Evolutionary conservation across 306 rosid genomes (phyloP).

Genomic region (Adenanthera pavonina): DNA sequence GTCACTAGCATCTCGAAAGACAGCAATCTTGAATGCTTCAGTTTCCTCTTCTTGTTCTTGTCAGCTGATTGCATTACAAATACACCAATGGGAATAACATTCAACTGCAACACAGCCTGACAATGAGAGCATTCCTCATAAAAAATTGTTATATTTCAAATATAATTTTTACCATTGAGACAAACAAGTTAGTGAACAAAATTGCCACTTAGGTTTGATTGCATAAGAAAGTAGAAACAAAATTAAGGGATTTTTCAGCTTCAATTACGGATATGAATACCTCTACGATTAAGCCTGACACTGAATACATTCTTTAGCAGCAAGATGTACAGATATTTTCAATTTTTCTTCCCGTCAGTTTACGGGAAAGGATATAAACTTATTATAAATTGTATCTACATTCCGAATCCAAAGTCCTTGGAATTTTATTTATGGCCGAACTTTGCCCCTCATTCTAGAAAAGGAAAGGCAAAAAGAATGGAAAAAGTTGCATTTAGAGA

Average conservation of each 20-base stretch:
- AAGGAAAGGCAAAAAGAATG: background rate
- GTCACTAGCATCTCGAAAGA: constrained; percentile 74
- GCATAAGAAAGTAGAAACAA: background rate
- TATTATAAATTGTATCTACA: constrained; percentile 2
- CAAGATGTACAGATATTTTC: background rate
- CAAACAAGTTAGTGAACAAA: background rate
- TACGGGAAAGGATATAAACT: background rate
- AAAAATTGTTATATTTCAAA: background rate
- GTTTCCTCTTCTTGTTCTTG: constrained; percentile 58
- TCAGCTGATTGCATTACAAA: constrained; percentile 82
- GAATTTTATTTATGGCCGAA: background rate
- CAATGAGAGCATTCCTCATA: constrained; percentile 33
- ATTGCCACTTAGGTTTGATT: constrained; percentile 31
- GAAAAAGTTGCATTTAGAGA: constrained; percentile 33
- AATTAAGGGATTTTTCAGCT: constrained; percentile 5
- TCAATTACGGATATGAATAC: constrained; percentile 13
- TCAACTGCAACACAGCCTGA: constrained; percentile 43
- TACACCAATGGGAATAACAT: constrained; percentile 35
- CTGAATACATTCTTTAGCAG: constrained; percentile 2
- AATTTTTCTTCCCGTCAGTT: background rate
- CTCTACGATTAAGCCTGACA: constrained; percentile 12
- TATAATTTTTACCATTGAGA: constrained; percentile 4
- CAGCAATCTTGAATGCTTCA: constrained; percentile 67
- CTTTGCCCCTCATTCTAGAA: background rate
- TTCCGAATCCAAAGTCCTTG: constrained; percentile 9